These are phyloP conservation scores for Spiraea crenata DNA, from an alignment of 331 rosid genomes.

Conservation along the genomic window DNA sequence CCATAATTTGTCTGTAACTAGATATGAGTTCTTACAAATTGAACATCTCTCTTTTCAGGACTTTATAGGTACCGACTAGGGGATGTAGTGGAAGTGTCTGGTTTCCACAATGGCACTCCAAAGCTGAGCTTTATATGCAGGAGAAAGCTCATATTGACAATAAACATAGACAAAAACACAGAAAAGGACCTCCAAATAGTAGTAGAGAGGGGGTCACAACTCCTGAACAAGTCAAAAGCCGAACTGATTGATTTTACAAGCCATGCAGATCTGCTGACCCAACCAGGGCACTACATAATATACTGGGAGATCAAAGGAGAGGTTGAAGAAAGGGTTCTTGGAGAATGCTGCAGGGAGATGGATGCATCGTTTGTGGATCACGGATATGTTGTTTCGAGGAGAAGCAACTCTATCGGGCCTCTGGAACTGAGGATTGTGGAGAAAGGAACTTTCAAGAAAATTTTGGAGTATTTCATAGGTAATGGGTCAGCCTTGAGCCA, in stretches of 20 bases:
- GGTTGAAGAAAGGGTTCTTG: slow-evolving; percentile 48
- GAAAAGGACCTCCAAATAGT: slow-evolving; percentile 87
- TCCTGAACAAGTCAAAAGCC: slow-evolving; percentile 43
- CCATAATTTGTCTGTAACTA: background rate
- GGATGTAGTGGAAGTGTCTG: slow-evolving; percentile 89
- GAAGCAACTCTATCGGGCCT: slow-evolving; percentile 69
- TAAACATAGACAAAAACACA: slow-evolving; percentile 88
- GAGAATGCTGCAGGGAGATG: slow-evolving; percentile 65
- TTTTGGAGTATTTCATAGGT: slow-evolving; percentile 60
- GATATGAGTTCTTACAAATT: background rate
- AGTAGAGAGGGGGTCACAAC: slow-evolving; percentile 62
- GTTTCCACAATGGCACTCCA: slow-evolving; percentile 76
- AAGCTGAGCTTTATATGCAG: slow-evolving; percentile 77
- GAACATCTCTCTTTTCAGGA: slow-evolving; percentile 37
- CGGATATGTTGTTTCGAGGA: slow-evolving; percentile 84
- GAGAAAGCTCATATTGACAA: slow-evolving; percentile 63
- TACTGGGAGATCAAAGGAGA: slow-evolving; percentile 91
- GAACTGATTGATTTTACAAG: slow-evolving; percentile 92
- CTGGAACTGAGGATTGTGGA: slow-evolving; percentile 66
- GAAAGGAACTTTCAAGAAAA: slow-evolving; percentile 71
- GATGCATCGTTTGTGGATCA: slow-evolving; percentile 70
- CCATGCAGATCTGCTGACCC: slow-evolving; percentile 45
- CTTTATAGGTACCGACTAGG: slow-evolving; percentile 81
- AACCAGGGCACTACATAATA: slow-evolving; percentile 73
- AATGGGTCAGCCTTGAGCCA: slow-evolving; percentile 80